A percentile compares a stretch with the other conserved stretches of the same genome.
phyloP scores from a whole-genome alignment of 164 flowering plant species.

The Vitis rupestris region DNA sequence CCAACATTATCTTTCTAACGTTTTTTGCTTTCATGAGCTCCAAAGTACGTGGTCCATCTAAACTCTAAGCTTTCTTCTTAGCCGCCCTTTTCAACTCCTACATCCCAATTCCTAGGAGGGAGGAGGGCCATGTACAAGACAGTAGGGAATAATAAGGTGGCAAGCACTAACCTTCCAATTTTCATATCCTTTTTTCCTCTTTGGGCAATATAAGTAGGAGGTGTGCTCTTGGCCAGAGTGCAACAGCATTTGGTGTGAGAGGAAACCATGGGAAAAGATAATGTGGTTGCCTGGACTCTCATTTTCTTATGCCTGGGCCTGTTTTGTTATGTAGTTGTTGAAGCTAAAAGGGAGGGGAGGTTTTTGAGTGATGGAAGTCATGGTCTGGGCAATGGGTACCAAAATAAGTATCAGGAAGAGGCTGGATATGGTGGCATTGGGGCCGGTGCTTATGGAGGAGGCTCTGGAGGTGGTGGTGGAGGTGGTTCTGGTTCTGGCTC shows the following conservation, averaged over 20 bases:
- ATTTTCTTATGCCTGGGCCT: slow-evolving; percentile 15
- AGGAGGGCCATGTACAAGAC: background rate
- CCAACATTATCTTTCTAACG: background rate
- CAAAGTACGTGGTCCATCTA: no score
- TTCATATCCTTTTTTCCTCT: background rate
- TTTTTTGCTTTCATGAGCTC: background rate
- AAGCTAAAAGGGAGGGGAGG: slow-evolving; percentile 10
- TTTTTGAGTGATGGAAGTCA: background rate
- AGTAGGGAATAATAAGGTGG: no score
- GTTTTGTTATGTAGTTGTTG: slow-evolving; percentile 6
- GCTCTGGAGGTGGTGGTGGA: slow-evolving; percentile 6
- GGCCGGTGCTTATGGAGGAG: slow-evolving; percentile 16
- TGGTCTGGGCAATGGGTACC: slow-evolving; percentile 1
- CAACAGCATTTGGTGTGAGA: background rate
- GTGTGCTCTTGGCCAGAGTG: background rate
- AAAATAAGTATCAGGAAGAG: background rate
- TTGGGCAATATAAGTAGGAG: background rate
- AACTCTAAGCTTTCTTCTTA: background rate
- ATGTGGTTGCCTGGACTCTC: slow-evolving; percentile 10
- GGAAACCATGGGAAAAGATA: slow-evolving; percentile 15
- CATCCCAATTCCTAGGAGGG: background rate
- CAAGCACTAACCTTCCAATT: background rate
- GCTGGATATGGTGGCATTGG: background rate
- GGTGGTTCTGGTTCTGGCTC: slow-evolving; percentile 9
- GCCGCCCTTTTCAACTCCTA: background rate